phyloP scores from a whole-genome alignment of 371 early-diverging fungal genomes.

The Mortierella sp. region DNA sequence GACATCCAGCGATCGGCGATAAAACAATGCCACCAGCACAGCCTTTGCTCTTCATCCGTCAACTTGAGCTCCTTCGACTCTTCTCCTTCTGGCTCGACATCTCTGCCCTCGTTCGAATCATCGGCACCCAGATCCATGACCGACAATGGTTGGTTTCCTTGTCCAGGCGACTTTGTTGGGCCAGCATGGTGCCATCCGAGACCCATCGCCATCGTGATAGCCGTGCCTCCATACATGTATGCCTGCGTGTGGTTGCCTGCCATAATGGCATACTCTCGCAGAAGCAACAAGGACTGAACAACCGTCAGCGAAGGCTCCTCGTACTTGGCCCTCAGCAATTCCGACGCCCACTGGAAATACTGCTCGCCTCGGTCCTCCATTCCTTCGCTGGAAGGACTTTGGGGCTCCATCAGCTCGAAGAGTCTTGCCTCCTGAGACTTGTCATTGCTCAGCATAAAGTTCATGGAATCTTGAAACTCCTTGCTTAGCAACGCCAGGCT shows the following conservation, averaged over 20 bases:
- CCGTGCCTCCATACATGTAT: conserved; percentile 49
- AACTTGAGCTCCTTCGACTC: conserved; percentile 16
- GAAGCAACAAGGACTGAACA: conserved; percentile 41
- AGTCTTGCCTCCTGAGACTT: conserved; percentile 24
- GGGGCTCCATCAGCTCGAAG: conserved; percentile 27
- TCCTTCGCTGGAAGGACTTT: conserved; percentile 22
- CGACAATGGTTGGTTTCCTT: conserved; percentile 5
- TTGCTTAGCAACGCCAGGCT: conserved; percentile 18
- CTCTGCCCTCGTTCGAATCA: conserved; percentile 4
- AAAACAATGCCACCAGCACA: conserved; percentile 57
- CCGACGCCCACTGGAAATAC: conserved; percentile 52
- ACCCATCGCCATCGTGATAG: conserved; percentile 56
- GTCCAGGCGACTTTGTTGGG: conserved; percentile 7
- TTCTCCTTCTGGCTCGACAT: conserved; percentile 12
- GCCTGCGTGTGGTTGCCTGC: conserved; percentile 52
- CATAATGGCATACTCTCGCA: conserved; percentile 55
- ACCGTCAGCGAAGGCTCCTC: conserved; percentile 45
- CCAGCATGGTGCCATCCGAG: conserved; percentile 51
- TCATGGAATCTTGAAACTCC: conserved; percentile 12
- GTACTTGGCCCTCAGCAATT: conserved; percentile 40
- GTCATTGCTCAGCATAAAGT: background rate
- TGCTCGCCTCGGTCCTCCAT: conserved; percentile 48
- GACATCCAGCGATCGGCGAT: conserved; percentile 58
- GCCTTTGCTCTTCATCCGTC: conserved; percentile 41
- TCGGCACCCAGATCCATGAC: background rate